phyloP scores from a whole-genome alignment of 768 basidiomycete genomes.

The Pleurotus salmoneostramineus region DNA sequence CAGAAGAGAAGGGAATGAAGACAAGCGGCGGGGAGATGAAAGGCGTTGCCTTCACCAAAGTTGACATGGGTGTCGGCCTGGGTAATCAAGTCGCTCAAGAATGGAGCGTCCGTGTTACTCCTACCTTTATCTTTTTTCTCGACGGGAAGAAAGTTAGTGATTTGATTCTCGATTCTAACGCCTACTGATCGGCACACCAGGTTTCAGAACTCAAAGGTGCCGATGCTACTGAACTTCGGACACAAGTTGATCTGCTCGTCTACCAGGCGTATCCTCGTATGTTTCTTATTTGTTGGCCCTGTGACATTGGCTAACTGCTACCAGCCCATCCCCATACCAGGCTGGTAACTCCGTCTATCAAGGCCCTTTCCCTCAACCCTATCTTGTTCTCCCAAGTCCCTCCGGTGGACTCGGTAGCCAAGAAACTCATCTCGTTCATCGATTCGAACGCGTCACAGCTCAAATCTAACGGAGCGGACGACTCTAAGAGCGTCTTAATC shows the following conservation, averaged over 20 bases:
- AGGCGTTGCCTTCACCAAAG: slow-evolving; percentile 77
- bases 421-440: slow-evolving; percentile 63
- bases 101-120: slow-evolving; percentile 72
- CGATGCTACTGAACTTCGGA: slow-evolving; percentile 61
- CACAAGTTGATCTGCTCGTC: slow-evolving; percentile 71
- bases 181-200: slow-evolving; percentile 27
- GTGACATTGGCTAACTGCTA: neutral
- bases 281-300: slow-evolving; percentile 21
- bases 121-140: slow-evolving; percentile 87
- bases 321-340: slow-evolving; percentile 74
- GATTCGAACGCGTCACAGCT: slow-evolving; percentile 38
- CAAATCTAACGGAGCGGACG: slow-evolving; percentile 22
- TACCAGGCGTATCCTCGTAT: slow-evolving; percentile 79
- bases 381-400: slow-evolving; percentile 77
- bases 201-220: slow-evolving; percentile 70
- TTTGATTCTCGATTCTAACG: neutral
- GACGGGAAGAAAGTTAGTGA: slow-evolving; percentile 62
- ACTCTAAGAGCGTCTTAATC: slow-evolving; percentile 48
- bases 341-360: slow-evolving; percentile 54
- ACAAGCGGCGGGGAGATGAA: slow-evolving; percentile 24
- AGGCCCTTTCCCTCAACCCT: slow-evolving; percentile 63
- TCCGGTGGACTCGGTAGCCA: slow-evolving; percentile 54
- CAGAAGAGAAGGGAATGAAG: slow-evolving; percentile 53
- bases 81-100: slow-evolving; percentile 56
- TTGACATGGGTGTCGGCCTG: slow-evolving; percentile 74